Base-by-base conservation (phyloP, 257 asterid species). In the Solanum pinnatisectum region DNA sequence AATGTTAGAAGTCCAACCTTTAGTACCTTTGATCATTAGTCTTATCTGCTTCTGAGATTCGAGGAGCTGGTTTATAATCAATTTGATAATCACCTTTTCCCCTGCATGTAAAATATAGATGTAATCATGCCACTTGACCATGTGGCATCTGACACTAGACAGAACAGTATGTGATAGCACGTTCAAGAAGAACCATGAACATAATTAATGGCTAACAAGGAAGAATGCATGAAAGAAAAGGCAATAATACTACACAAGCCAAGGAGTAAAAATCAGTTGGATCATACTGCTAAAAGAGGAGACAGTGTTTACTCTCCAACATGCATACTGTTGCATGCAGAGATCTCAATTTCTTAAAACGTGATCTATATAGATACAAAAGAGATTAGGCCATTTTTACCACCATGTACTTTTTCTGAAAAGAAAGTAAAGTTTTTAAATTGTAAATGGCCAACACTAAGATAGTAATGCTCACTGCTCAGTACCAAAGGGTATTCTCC, bases 81-180 rank as follows among this genome's bases (percentile, higher is more conserved):
- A 95, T 93, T 71, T 96, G 94, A 89, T 94, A 91, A 86, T 96
- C 98, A 76, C 98, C 98, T 92, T 92, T 91, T 44, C 98, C 98
- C 96, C 98, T 97, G 93, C 46, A 86, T 85, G 46, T 71, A 44
- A 71, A 49, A 35, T 86, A 86, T 65, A 39, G 72, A 81, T 46
- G 70, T 30, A 30, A 81, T 42, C 2, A 6, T 30, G 27, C 16
- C 67, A 5, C 30, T 16, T 2, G 84, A 46, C 44, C 85, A 42
- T 44, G 84, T 42, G 27, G 2, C 70, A 46, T 81, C 46, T 81
- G 70, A 81, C 68, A 81, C 39, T 30, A 81, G 42, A 76, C 14
- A 46, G 18, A 30, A 46, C 10, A 18, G 39, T 79, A 79, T 25
- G 15, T 78, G 37, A 76, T 76, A 76, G 36, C 37, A 42, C n/a